Conservation (phyloP, 73 alveolate species). For the Durusdinium trenchii region DNA sequence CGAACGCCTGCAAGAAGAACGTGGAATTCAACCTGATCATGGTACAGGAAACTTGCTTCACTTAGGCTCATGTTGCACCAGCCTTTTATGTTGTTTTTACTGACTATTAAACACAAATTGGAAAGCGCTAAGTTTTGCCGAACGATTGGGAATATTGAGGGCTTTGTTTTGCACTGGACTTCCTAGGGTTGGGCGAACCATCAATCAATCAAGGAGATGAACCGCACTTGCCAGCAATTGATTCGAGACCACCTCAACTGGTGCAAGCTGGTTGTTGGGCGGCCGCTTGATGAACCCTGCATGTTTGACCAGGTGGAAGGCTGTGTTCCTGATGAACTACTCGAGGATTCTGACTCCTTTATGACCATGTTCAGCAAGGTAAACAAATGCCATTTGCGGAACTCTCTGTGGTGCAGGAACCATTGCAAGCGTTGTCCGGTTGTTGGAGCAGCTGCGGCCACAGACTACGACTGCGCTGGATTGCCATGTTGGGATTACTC, state of each 20-base stretch:
- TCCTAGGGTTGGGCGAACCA: no score
- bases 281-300: background rate
- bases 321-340: background rate
- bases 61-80: no score
- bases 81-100: no score
- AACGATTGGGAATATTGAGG: no score
- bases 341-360: background rate
- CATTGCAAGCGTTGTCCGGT: background rate
- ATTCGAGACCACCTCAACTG: conserved; percentile 17
- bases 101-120: no score
- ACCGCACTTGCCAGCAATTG: conserved; percentile 1
- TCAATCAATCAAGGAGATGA: background rate
- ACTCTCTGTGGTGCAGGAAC: background rate
- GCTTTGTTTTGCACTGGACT: no score
- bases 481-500: conserved; percentile 50
- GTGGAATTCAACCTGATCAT: background rate
- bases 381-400: background rate
- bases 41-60: background rate
- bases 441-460: background rate
- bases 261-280: background rate
- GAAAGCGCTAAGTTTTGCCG: no score
- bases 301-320: conserved; percentile 30
- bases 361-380: background rate
- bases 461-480: background rate
- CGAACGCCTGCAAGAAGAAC: background rate